Percentiles rank a stretch among this genome's conserved stretches.
These are phyloP conservation scores for Anisodus acutangulus DNA, from an alignment of 257 asterid species.

Conservation along the genomic window DNA sequence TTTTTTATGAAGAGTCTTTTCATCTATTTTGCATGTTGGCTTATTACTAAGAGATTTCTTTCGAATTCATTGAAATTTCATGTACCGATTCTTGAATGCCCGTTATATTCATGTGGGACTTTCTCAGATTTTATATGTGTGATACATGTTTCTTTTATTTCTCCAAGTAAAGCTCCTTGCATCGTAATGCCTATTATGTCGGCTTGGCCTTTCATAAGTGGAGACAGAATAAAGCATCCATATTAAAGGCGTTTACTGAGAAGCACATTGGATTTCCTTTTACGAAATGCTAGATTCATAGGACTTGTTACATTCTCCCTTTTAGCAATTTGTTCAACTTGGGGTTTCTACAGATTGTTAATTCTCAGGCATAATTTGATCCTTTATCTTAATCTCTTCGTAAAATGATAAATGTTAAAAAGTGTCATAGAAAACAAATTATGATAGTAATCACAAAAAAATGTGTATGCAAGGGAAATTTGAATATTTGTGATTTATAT, in stretches of 20 bases:
- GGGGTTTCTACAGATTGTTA: background rate
- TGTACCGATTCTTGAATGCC: too few relatives aligned
- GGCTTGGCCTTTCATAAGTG: too few relatives aligned
- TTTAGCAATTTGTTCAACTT: background rate
- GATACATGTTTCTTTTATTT: too few relatives aligned
- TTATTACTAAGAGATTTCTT: background rate
- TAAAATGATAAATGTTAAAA: background rate
- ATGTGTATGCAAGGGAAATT: background rate
- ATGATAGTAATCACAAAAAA: background rate
- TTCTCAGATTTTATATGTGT: too few relatives aligned
- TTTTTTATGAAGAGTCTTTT: conserved; percentile 8
- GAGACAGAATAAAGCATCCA: too few relatives aligned
- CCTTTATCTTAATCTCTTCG: background rate
- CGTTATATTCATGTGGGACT: too few relatives aligned
- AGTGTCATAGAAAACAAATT: background rate
- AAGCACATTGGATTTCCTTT: background rate
- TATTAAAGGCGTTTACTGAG: background rate
- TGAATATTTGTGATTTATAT: background rate
- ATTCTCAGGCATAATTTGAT: conserved; percentile 1
- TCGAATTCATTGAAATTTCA: too few relatives aligned
- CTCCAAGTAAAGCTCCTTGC: too few relatives aligned
- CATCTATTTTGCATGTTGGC: background rate
- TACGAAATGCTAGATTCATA: background rate
- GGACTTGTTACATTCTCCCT: background rate
- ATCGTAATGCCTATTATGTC: too few relatives aligned